A percentile compares a stretch with the other conserved stretches of the same genome.
Conservation (phyloP, 1,284 basidiomycete species). For the Moesziomyces globuligerus region DNA sequence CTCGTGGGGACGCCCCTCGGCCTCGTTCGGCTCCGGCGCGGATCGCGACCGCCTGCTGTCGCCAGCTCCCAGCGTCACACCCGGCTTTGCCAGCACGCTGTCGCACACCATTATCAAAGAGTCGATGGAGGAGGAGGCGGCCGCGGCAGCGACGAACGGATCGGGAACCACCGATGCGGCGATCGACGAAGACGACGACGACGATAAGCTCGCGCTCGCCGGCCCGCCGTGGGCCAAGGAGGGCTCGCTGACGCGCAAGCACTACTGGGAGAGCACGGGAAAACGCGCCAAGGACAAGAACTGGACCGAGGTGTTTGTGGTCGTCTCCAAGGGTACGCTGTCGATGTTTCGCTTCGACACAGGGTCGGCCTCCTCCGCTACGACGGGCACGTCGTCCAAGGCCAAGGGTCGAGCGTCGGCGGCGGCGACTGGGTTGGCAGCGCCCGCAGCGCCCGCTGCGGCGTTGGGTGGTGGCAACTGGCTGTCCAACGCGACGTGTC, state of each 20-base stretch:
- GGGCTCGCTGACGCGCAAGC: constrained; percentile 90
- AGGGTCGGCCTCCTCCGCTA: constrained; percentile 6
- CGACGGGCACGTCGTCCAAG: constrained; percentile 2
- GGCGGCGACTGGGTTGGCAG: neutral
- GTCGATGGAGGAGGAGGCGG: constrained; percentile 84
- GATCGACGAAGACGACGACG: constrained; percentile 67
- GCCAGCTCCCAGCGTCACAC: constrained; percentile 68
- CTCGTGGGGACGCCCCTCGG: constrained; percentile 33
- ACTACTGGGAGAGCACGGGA: constrained; percentile 86
- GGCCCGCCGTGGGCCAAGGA: constrained; percentile 99
- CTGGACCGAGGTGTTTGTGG: constrained; percentile 91
- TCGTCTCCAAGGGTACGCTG: constrained; percentile 90
- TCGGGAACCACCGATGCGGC: constrained; percentile 69
- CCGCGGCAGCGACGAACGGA: neutral
- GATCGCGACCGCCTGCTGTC: constrained; percentile 21
- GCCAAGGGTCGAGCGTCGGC: constrained; percentile 5
- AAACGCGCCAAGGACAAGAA: constrained; percentile 84
- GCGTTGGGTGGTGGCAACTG: constrained; percentile 95
- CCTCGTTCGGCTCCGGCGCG: constrained; percentile 3
- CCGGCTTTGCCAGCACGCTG: constrained; percentile 94
- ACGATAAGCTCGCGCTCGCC: constrained; percentile 91
- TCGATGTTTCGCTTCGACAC: constrained; percentile 79
- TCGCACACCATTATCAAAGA: constrained; percentile 96
- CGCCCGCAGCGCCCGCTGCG: neutral
- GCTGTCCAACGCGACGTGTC: constrained; percentile 85